phyloP scores from a whole-genome alignment of 2,329 filamentous ascomycete genomes.

The Xylaria hypoxylon region DNA sequence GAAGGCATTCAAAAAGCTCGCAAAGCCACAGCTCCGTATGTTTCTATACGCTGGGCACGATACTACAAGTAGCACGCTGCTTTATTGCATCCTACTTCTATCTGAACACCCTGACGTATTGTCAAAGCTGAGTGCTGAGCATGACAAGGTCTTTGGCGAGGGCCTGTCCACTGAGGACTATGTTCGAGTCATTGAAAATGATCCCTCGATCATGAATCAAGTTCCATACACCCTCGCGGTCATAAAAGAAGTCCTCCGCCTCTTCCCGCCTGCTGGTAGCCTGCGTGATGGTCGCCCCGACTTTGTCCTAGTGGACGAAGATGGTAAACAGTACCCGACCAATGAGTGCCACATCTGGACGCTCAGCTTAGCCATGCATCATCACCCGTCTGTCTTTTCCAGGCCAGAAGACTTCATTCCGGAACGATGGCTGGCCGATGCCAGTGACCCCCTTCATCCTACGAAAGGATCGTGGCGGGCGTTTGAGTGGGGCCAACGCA shows the following conservation, averaged over 20 bases:
- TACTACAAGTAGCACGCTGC: slow-evolving; percentile 69
- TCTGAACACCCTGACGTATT: slow-evolving; percentile 40
- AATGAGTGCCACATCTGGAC: slow-evolving; percentile 40
- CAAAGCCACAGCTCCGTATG: slow-evolving; percentile 40
- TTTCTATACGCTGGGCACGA: slow-evolving; percentile 71
- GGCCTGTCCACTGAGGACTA: slow-evolving; percentile 17
- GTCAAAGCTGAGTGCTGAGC: slow-evolving; percentile 42
- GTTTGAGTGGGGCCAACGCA: slow-evolving; percentile 48
- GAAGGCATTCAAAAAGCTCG: slow-evolving; percentile 35
- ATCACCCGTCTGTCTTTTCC: slow-evolving; percentile 51
- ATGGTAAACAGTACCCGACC: slow-evolving; percentile 52
- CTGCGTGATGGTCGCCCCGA: slow-evolving; percentile 51
- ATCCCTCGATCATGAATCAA: slow-evolving; percentile 48
- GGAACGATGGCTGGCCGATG: slow-evolving; percentile 53
- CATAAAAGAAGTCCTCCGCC: slow-evolving; percentile 54
- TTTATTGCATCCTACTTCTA: slow-evolving; percentile 60
- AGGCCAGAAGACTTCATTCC: slow-evolving; percentile 52
- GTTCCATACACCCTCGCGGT: slow-evolving; percentile 53
- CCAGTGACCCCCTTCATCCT: slow-evolving; percentile 43
- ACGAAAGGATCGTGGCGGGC: slow-evolving; percentile 42
- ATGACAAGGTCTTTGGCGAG: slow-evolving; percentile 45
- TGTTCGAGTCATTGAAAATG: slow-evolving; percentile 48
- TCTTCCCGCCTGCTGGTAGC: slow-evolving; percentile 60
- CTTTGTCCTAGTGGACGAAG: slow-evolving; percentile 53
- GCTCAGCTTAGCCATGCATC: slow-evolving; percentile 50